phyloP scores from a whole-genome alignment of 345 rosid species.

The rapeseed (Brassica napus) region DNA sequence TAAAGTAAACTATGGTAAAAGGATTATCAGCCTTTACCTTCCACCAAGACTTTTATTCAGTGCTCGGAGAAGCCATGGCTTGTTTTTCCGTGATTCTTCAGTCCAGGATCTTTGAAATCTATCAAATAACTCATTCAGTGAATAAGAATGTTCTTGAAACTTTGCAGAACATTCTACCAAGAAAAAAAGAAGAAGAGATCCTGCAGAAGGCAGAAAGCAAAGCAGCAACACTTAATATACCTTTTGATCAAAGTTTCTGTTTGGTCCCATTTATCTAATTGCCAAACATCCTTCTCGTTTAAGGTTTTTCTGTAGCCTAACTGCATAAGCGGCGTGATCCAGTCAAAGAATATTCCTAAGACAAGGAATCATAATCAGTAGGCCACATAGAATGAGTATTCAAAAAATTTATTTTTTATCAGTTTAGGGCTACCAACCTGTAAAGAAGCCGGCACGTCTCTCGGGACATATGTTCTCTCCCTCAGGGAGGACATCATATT shows the following conservation, averaged over 20 bases:
- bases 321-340: conserved; percentile 93
- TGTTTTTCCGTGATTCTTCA: conserved; percentile 60
- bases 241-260: conserved; percentile 69
- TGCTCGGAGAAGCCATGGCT: conserved; percentile 92
- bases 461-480: conserved; percentile 84
- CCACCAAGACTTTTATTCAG: conserved; percentile 79
- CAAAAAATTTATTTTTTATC: not conserved
- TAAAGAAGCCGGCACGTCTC: conserved; percentile 60
- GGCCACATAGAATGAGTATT: conserved; percentile 1
- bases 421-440: conserved; percentile 60
- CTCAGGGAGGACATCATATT: conserved; percentile 73
- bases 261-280: conserved; percentile 87
- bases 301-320: conserved; percentile 79
- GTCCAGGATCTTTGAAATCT: conserved; percentile 85
- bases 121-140: conserved; percentile 9
- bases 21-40: conserved; percentile 47
- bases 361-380: conserved; percentile 22
- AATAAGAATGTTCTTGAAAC: conserved; percentile 17
- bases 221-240: conserved; percentile 39
- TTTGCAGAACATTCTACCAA: not conserved
- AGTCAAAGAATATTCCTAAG: conserved; percentile 68
- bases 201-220: conserved; percentile 11
- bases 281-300: conserved; percentile 92
- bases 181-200: not conserved
- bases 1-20: not conserved